Percentiles rank a stretch among this genome's conserved stretches.
phyloP scores from a whole-genome alignment of 768 basidiomycete genomes.

The Leccinum barrowsii region DNA sequence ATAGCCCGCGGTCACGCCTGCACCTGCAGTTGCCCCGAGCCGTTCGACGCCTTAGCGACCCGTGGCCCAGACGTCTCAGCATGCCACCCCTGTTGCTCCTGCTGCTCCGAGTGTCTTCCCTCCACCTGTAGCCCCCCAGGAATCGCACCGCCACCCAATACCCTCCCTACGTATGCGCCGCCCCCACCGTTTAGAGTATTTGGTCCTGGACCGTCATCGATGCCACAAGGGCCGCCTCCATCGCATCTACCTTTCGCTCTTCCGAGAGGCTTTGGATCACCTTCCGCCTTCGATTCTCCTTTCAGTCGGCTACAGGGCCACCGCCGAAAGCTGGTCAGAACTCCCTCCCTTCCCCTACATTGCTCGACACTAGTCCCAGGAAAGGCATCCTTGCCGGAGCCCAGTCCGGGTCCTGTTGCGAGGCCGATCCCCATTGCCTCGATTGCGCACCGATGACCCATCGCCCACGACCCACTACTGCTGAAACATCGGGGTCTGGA shows the following conservation, averaged over 20 bases:
- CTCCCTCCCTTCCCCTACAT: constrained; percentile 35
- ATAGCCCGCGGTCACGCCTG: constrained; percentile 38
- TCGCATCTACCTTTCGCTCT: constrained; percentile 53
- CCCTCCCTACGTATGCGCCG: constrained; percentile 55
- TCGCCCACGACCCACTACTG: constrained; percentile 44
- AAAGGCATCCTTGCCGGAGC: constrained; percentile 40
- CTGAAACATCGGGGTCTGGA: constrained; percentile 47
- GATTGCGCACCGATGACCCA: constrained; percentile 57
- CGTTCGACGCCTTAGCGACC: constrained; percentile 38
- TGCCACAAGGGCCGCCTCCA: constrained; percentile 42
- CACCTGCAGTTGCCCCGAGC: constrained; percentile 30
- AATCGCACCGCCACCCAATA: constrained; percentile 39
- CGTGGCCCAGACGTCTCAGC: constrained; percentile 39
- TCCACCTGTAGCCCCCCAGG: constrained; percentile 39
- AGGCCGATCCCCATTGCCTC: constrained; percentile 35
- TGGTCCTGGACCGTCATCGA: constrained; percentile 37
- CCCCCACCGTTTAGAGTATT: constrained; percentile 51
- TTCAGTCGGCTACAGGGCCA: constrained; percentile 46
- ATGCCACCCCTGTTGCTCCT: constrained; percentile 40
- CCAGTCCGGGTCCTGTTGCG: constrained; percentile 58
- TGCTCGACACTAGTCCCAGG: constrained; percentile 46
- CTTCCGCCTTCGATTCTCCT: constrained; percentile 51
- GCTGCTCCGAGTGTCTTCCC: constrained; percentile 37
- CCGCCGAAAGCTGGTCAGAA: constrained; percentile 40
- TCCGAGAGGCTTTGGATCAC: constrained; percentile 49